Percentiles rank a stretch among this genome's conserved stretches.
Conservation (phyloP, 1,284 basidiomycete genomes). For the Fomitopsis palustris region DNA sequence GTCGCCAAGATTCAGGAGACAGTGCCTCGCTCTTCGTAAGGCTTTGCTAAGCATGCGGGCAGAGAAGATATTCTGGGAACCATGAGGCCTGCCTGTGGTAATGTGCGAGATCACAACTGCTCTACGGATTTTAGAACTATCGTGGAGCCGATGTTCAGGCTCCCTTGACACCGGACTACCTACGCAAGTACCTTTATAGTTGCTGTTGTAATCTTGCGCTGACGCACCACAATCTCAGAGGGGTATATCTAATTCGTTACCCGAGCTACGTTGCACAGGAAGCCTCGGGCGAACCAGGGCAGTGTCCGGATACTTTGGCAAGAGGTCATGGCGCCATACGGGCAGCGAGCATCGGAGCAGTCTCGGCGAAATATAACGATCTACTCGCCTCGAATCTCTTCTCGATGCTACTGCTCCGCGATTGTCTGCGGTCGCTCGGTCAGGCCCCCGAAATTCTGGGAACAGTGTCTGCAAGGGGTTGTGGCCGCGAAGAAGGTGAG, state of each 20-base stretch:
- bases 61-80: neutral
- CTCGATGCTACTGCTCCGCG: neutral
- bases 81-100: neutral
- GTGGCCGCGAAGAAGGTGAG: neutral
- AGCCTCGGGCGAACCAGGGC: too few relatives aligned
- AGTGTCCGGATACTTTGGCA: neutral
- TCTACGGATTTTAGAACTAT: too few relatives aligned
- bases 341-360: neutral
- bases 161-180: too few relatives aligned
- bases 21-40: neutral
- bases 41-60: neutral
- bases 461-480: neutral
- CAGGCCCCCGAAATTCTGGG: neutral
- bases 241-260: too few relatives aligned
- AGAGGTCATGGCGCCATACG: neutral
- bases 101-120: neutral
- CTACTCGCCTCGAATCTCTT: neutral
- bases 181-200: too few relatives aligned
- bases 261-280: too few relatives aligned
- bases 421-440: neutral
- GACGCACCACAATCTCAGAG: too few relatives aligned
- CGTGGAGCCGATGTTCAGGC: too few relatives aligned
- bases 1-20: neutral
- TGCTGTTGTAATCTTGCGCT: too few relatives aligned
- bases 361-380: neutral